Base-by-base conservation (phyloP, 139 green algal genomes). In the Tetraselmis striata region DNA sequence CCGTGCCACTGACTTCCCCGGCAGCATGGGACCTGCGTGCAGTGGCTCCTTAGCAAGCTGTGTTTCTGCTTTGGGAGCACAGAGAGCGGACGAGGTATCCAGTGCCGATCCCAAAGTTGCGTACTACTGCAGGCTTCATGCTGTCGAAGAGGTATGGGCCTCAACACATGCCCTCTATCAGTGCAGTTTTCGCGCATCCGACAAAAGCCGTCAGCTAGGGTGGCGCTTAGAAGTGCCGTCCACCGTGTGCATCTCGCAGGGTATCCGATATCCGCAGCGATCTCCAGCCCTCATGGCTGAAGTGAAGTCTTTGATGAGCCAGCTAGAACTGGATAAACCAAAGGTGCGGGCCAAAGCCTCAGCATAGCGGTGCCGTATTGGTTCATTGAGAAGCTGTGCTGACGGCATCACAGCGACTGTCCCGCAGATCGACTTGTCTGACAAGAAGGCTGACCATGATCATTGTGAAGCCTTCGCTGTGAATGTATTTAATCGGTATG, bases 51-150 rank as follows among this genome's bases (percentile, higher is more conserved):
- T n/a, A 75, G 11, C 29, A 11, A 1, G 2, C 1, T 83, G 75
- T 1, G 27, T 2, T 2, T 29, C 30, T n/a, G 1, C 30, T 59
- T 31, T 1, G 22, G 1, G 2, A 24, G 22, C 29, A 59, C 86
- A 95, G 92, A 88, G 92, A 28, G 91, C 91, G 22, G 87, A 94
- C 58, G 92, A 95, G 84, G 90, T 95, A 0, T 81, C 93, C 77
- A 82, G 82, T 1, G 90, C 87, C 1, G 89, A 95, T 75, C 89
- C 88, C 0, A 94, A 94, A 76, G 84, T 96, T 1, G 91, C 93
- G 0, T 96, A 95, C 80, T 96, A 95, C 84, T 94, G 91, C 84
- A 81, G 92, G 2, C 77, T 95, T 67, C 95, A 93, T 58, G 92
- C 90, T 0, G 85, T 95, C 25, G 88, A 94, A 23, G 88, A 94